These are phyloP conservation scores for Yamadazyma diospyri DNA, from an alignment of 1,139 yeast genomes.

Conservation along the genomic window DNA sequence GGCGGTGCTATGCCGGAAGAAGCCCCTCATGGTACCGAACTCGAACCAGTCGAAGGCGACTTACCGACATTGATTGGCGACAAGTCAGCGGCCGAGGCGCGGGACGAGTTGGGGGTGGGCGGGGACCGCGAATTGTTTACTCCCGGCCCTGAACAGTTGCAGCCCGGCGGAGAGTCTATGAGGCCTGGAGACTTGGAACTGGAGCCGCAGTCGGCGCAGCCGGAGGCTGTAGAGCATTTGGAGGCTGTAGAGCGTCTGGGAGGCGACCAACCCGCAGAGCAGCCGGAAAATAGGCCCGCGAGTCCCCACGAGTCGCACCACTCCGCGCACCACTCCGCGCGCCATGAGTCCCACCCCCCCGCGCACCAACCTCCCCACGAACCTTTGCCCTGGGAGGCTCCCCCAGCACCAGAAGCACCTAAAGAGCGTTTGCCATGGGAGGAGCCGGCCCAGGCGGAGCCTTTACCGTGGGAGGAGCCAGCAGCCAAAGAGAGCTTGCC, in stretches of 20 bases:
- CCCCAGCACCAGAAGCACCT: too few species aligned
- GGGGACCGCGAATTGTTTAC: conserved; percentile 6
- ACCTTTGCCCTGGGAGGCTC: conserved; percentile 9
- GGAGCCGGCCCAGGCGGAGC: background rate
- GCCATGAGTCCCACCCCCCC: too few species aligned
- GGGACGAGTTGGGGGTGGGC: conserved; percentile 11
- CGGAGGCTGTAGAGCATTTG: too few species aligned
- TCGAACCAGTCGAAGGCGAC: conserved; percentile 1
- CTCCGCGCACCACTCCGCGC: too few species aligned
- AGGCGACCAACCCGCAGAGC: too few species aligned
- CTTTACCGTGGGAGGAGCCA: conserved; percentile 1
- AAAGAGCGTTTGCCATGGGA: conserved; percentile 5
- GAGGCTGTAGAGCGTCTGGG: too few species aligned
- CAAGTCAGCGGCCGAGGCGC: conserved; percentile 9
- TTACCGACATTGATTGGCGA: conserved; percentile 14
- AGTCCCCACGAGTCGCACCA: too few species aligned
- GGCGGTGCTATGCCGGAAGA: background rate
- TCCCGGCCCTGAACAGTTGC: conserved; percentile 9
- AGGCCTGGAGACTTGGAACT: too few species aligned
- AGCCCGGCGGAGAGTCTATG: too few species aligned
- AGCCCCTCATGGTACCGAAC: background rate
- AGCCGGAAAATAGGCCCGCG: too few species aligned
- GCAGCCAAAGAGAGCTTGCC: background rate
- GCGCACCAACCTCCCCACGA: too few species aligned
- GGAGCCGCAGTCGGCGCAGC: too few species aligned